These are phyloP conservation scores for Cryoendolithus antarcticus DNA, from an alignment of 2,329 filamentous ascomycete species.

Conservation along the genomic window DNA sequence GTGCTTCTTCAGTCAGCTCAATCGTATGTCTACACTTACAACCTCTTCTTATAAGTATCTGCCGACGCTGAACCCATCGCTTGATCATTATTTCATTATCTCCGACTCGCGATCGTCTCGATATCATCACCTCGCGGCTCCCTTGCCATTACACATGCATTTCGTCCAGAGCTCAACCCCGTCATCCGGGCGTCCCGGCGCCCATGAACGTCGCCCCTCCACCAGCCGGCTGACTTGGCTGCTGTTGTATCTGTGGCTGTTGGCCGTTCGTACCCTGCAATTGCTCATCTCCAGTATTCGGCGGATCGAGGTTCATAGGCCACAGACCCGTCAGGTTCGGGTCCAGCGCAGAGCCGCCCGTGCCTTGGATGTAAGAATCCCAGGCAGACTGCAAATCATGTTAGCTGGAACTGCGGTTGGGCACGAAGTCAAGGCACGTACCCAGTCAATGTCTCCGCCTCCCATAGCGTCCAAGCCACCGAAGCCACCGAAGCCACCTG, in stretches of 20 bases:
- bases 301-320: slow-evolving; percentile 27
- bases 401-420: slow-evolving; percentile 14
- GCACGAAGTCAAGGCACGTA: slow-evolving; percentile 28
- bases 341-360: slow-evolving; percentile 14
- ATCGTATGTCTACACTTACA: too few relatives aligned
- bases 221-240: slow-evolving; percentile 5
- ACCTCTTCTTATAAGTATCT: too few relatives aligned
- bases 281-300: slow-evolving; percentile 1
- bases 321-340: slow-evolving; percentile 30
- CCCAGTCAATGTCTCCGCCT: slow-evolving; percentile 38
- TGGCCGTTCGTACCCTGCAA: slow-evolving; percentile 16
- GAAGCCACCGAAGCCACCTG: slow-evolving; percentile 34
- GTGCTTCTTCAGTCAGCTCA: too few relatives aligned
- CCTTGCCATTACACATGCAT: too few relatives aligned
- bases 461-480: slow-evolving; percentile 39
- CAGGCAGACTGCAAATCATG: slow-evolving; percentile 44
- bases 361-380: slow-evolving; percentile 56
- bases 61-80: too few relatives aligned
- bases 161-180: too few relatives aligned
- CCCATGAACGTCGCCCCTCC: too few relatives aligned
- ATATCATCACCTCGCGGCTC: too few relatives aligned
- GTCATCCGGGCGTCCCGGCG: too few relatives aligned
- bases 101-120: too few relatives aligned
- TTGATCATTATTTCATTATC: too few relatives aligned
- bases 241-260: slow-evolving; percentile 16